Evolutionary conservation across 257 asterid genomes (phyloP).

Genomic region (Solanum paucissectum): DNA sequence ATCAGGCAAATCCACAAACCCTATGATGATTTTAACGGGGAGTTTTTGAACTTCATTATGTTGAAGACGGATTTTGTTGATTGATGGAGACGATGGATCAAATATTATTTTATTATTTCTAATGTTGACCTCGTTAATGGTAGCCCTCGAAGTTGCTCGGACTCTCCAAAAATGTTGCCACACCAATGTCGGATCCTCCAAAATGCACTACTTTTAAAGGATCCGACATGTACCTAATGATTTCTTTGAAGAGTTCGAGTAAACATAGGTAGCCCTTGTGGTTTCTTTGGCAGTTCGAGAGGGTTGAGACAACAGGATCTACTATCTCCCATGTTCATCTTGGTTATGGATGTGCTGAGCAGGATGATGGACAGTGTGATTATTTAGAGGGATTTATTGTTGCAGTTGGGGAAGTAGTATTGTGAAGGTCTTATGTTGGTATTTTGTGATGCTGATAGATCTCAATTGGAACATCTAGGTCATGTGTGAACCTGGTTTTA

Average conservation of each 20-base stretch:
- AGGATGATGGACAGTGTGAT: neutral
- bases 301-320: neutral
- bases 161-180: neutral
- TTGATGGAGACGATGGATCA: neutral
- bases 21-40: neutral
- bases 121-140: neutral
- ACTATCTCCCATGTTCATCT: neutral
- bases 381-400: neutral
- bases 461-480: neutral
- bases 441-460: neutral
- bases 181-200: neutral
- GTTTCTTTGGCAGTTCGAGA: neutral
- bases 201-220: neutral
- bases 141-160: neutral
- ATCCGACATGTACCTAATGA: neutral
- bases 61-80: neutral
- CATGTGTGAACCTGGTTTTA: neutral
- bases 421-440: neutral
- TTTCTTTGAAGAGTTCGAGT: neutral
- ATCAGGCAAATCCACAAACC: neutral
- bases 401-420: neutral
- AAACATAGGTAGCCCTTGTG: neutral
- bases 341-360: neutral
- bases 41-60: neutral
- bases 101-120: neutral